Percentiles rank a stretch among this genome's conserved stretches.
Conservation (phyloP, 306 rosid genomes). For the Acacia confusa region DNA sequence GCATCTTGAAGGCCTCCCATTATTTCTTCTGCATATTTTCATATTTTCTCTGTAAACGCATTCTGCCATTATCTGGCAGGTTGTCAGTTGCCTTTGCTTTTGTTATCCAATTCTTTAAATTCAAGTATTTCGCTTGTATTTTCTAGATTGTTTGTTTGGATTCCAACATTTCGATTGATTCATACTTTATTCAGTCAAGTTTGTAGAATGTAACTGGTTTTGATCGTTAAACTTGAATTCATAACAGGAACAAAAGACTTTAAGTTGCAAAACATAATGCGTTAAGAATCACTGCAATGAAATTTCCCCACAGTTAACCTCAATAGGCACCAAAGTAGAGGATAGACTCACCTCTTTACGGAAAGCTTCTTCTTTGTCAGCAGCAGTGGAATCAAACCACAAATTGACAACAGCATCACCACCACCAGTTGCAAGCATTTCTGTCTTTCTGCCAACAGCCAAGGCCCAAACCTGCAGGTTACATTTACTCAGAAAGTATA, state of each 20-base stretch:
- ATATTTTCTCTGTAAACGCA: not conserved
- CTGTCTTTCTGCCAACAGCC: slow-evolving; percentile 87
- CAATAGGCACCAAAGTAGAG: not conserved
- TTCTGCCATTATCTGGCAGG: not conserved
- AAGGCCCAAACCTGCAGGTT: slow-evolving; percentile 83
- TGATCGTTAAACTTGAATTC: not conserved
- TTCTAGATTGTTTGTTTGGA: not conserved
- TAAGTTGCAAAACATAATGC: not conserved
- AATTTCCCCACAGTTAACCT: slow-evolving; percentile 1
- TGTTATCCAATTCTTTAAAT: not conserved
- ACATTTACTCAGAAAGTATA: slow-evolving; percentile 33
- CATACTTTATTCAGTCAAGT: not conserved
- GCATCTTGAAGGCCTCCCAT: not conserved
- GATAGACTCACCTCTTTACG: slow-evolving; percentile 61
- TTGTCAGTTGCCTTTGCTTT: not conserved
- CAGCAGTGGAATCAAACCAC: slow-evolving; percentile 86
- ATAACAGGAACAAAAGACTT: not conserved
- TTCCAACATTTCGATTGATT: not conserved
- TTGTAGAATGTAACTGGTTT: not conserved
- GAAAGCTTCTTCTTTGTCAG: slow-evolving; percentile 85
- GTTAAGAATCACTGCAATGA: slow-evolving; percentile 10
- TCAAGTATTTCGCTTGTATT: not conserved
- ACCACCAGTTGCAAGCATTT: slow-evolving; percentile 95
- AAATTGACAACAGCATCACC: slow-evolving; percentile 79
- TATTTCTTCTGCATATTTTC: not conserved